A percentile compares a stretch with the other conserved stretches of the same genome.
phyloP scores from a whole-genome alignment of 2,329 filamentous ascomycete species.

The Apiospora malaysiana region DNA sequence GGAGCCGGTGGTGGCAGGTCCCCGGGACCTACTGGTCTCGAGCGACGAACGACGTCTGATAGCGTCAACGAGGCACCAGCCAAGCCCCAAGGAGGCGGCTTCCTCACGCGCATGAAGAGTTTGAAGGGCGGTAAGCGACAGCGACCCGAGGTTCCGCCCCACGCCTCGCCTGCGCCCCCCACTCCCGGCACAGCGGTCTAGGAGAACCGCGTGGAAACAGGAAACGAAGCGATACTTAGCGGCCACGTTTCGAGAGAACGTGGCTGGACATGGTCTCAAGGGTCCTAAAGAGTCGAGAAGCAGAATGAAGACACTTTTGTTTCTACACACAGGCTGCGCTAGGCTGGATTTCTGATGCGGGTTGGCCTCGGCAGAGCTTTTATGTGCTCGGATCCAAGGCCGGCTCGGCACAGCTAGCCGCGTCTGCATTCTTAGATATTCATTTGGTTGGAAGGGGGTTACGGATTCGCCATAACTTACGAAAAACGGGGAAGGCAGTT shows the following conservation, averaged over 20 bases:
- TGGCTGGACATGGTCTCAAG: constrained; percentile 22
- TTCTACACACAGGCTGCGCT: constrained; percentile 10
- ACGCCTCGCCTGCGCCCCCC: constrained; percentile 1
- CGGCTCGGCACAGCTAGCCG: neutral
- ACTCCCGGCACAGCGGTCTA: constrained; percentile 19
- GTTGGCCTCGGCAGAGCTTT: neutral
- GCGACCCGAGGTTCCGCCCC: constrained; percentile 37
- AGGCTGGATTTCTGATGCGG: neutral
- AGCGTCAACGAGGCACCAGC: constrained; percentile 49
- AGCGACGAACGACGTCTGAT: constrained; percentile 70
- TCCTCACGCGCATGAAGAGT: constrained; percentile 82
- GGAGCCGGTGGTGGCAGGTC: constrained; percentile 60
- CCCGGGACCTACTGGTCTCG: constrained; percentile 57
- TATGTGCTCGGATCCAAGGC: neutral
- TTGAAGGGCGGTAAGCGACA: constrained; percentile 72
- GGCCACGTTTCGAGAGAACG: neutral
- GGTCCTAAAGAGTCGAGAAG: constrained; percentile 17
- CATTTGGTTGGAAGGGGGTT: neutral
- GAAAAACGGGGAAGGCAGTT: constrained; percentile 16
- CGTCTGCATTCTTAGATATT: constrained; percentile 19
- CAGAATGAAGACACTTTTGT: constrained; percentile 17
- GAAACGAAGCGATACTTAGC: neutral
- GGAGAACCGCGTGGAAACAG: neutral
- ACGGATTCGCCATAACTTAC: constrained; percentile 7
- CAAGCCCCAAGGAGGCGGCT: constrained; percentile 60